A percentile compares a stretch with the other conserved stretches of the same genome.
Evolutionary conservation across 148 eudicot species (phyloP).

Genomic region (Camellia lanceoleosa): DNA sequence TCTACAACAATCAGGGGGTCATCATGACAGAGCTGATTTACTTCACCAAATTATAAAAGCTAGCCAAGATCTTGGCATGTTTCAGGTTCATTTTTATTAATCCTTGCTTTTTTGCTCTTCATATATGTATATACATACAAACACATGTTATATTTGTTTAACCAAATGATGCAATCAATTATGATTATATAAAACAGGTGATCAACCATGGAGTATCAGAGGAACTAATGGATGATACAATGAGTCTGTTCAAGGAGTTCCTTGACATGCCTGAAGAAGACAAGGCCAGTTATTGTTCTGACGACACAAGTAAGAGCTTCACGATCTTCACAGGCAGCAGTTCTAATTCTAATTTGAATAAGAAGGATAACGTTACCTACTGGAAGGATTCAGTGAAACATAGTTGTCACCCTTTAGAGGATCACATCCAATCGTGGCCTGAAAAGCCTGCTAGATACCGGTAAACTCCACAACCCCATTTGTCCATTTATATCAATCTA

Average conservation of each 20-base stretch:
- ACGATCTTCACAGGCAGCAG: constrained; percentile 27
- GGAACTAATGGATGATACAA: constrained; percentile 21
- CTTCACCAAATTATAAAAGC: no score
- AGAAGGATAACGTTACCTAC: constrained; percentile 4
- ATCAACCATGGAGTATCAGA: constrained; percentile 28
- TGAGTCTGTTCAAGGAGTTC: constrained; percentile 20
- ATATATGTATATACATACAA: no score
- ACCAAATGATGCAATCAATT: no score
- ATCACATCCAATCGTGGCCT: constrained; percentile 23
- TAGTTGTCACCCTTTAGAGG: constrained; percentile 23
- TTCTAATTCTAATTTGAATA: constrained; percentile 13
- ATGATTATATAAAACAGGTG: constrained; percentile 11
- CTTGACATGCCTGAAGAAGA: constrained; percentile 16
- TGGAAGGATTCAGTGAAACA: constrained; percentile 23
- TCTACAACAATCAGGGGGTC: no score
- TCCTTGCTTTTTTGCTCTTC: no score
- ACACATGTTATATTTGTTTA: no score
- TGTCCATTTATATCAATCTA: no score
- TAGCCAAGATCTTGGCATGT: no score
- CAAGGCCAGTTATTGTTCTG: background rate
- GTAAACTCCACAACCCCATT: background rate
- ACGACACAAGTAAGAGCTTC: constrained; percentile 2
- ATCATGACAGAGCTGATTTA: no score
- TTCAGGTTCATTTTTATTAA: no score
- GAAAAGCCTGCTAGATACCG: constrained; percentile 21